phyloP scores from a whole-genome alignment of 2,329 filamentous ascomycete species.

The Aureobasidium sp. region DNA sequence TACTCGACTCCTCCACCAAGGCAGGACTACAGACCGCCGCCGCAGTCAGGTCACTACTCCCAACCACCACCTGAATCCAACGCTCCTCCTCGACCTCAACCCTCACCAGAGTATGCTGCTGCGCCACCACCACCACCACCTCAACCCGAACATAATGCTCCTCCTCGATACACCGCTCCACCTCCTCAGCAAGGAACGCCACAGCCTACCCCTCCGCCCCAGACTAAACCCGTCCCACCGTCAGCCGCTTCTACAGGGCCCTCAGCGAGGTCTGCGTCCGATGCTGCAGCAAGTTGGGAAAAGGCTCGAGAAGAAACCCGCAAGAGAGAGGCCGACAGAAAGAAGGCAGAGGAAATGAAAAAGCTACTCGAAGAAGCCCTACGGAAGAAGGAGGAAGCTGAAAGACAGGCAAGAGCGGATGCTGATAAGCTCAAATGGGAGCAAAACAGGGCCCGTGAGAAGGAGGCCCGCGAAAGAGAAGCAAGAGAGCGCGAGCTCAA shows the following conservation, averaged over 20 bases:
- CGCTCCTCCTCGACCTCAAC: slow-evolving; percentile 14
- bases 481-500: slow-evolving; percentile 40
- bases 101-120: slow-evolving; percentile 10
- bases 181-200: slow-evolving; percentile 18
- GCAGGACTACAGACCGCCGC: slow-evolving; percentile 11
- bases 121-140: background rate
- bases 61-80: slow-evolving; percentile 5
- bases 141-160: slow-evolving; percentile 15
- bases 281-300: slow-evolving; percentile 45
- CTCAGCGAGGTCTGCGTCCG: slow-evolving; percentile 27
- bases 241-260: slow-evolving; percentile 22
- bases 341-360: slow-evolving; percentile 51
- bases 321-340: slow-evolving; percentile 56
- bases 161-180: slow-evolving; percentile 14
- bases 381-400: slow-evolving; percentile 39
- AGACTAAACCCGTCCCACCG: slow-evolving; percentile 16
- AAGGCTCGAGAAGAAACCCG: slow-evolving; percentile 62
- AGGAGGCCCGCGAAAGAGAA: slow-evolving; percentile 43
- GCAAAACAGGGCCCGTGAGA: slow-evolving; percentile 41
- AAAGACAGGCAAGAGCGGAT: slow-evolving; percentile 38
- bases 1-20: slow-evolving; percentile 20
- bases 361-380: slow-evolving; percentile 53
- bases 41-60: background rate
- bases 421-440: slow-evolving; percentile 48
- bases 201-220: slow-evolving; percentile 8